These are phyloP conservation scores for Pseudonectria foliicola DNA, from an alignment of 2,329 filamentous ascomycete species.

Conservation along the genomic window DNA sequence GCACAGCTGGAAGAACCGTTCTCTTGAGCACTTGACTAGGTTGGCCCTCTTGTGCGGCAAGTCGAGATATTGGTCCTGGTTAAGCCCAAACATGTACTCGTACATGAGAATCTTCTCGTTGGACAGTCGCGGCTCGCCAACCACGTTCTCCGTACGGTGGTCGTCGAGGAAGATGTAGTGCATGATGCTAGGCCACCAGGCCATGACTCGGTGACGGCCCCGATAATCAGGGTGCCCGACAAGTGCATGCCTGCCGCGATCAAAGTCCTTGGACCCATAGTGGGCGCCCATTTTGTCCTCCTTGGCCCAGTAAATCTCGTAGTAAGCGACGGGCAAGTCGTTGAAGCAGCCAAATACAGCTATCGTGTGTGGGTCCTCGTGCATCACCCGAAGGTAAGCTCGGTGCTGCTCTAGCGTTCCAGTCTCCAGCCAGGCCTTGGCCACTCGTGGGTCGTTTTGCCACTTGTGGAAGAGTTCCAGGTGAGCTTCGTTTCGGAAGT, in stretches of 20 bases:
- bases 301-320: conserved; percentile 53
- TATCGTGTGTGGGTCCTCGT: conserved; percentile 62
- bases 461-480: conserved; percentile 63
- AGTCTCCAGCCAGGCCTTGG: conserved; percentile 69
- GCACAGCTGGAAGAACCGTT: conserved; percentile 63
- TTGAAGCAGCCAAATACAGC: conserved; percentile 63
- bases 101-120: conserved; percentile 64
- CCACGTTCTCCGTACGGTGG: conserved; percentile 46
- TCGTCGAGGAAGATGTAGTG: conserved; percentile 58
- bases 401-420: conserved; percentile 66
- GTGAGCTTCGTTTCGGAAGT: conserved; percentile 55
- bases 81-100: conserved; percentile 66
- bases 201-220: conserved; percentile 51
- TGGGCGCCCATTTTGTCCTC: conserved; percentile 52
- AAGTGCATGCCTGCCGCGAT: conserved; percentile 51
- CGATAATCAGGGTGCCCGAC: conserved; percentile 53
- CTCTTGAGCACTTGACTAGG: conserved; percentile 55
- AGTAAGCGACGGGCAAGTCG: conserved; percentile 64
- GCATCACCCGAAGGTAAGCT: conserved; percentile 57
- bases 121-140: conserved; percentile 66
- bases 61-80: conserved; percentile 65
- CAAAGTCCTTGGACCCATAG: conserved; percentile 47
- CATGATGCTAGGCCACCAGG: conserved; percentile 55
- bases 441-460: conserved; percentile 75
- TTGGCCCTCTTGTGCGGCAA: conserved; percentile 65